Conservation (phyloP, 305 asterid species). For the Plantago lanceolata region DNA sequence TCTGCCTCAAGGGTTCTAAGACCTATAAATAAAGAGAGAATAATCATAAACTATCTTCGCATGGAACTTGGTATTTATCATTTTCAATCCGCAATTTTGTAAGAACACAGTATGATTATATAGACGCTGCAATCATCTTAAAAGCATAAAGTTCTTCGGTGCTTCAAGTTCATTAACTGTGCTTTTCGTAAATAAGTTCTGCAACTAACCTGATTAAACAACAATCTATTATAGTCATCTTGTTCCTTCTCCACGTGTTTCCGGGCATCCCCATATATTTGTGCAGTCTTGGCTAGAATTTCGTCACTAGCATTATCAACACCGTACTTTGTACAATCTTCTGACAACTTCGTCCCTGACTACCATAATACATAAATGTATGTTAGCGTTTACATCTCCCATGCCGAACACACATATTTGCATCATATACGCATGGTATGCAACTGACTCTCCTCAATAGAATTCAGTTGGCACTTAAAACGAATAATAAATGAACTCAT, state of each 20-base stretch:
- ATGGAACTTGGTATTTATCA: neutral
- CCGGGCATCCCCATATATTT: slow-evolving; percentile 85
- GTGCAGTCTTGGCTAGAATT: slow-evolving; percentile 80
- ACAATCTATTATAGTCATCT: slow-evolving; percentile 68
- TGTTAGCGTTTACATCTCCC: slow-evolving; percentile 26
- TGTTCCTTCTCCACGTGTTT: slow-evolving; percentile 92
- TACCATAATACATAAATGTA: slow-evolving; percentile 31
- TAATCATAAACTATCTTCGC: neutral
- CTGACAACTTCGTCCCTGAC: slow-evolving; percentile 89
- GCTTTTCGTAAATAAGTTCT: slow-evolving; percentile 4
- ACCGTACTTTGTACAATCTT: slow-evolving; percentile 85
- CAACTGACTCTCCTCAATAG: slow-evolving; percentile 8
- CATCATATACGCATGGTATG: neutral
- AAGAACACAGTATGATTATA: slow-evolving; percentile 9
- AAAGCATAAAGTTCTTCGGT: neutral
- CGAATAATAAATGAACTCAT: slow-evolving; percentile 23
- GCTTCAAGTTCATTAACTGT: slow-evolving; percentile 8
- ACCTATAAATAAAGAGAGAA: slow-evolving; percentile 43
- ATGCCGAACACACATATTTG: neutral
- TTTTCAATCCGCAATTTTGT: slow-evolving; percentile 5
- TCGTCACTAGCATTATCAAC: slow-evolving; percentile 73
- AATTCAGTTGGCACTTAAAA: neutral
- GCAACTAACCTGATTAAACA: slow-evolving; percentile 74
- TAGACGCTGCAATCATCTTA: neutral
- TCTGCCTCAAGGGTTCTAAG: slow-evolving; percentile 88